A percentile compares a stretch with the other conserved stretches of the same genome.
These are phyloP conservation scores for Fragaria vesca DNA, from an alignment of 306 rosid species.

Conservation along the genomic window DNA sequence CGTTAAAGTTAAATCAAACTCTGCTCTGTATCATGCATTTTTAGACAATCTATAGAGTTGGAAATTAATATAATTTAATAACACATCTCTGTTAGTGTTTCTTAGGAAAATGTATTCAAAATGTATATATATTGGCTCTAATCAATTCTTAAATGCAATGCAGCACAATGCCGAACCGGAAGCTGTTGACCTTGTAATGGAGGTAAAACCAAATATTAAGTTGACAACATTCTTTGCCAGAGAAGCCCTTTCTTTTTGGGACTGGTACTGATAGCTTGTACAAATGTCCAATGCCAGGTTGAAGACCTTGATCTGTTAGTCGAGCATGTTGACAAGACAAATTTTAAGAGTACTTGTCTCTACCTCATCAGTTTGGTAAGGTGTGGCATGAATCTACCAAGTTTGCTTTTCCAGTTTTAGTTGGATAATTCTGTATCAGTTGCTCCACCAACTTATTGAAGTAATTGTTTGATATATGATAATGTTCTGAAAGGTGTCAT, in stretches of 20 bases:
- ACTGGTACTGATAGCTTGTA: not conserved
- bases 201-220: conserved; percentile 48
- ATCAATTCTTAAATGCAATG: conserved; percentile 34
- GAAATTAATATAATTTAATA: not conserved
- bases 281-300: conserved; percentile 43
- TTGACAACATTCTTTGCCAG: not conserved
- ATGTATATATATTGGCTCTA: conserved; percentile 12
- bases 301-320: conserved; percentile 91
- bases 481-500: not conserved
- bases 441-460: not conserved
- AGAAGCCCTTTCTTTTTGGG: not conserved
- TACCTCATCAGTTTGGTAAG: conserved; percentile 95
- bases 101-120: conserved; percentile 10
- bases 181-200: conserved; percentile 98
- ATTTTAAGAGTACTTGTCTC: conserved; percentile 86
- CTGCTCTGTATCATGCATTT: not conserved
- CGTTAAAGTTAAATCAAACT: not conserved
- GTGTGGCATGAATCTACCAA: conserved; percentile 21
- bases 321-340: conserved; percentile 83
- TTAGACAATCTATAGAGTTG: not conserved
- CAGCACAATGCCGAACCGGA: conserved; percentile 99
- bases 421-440: not conserved
- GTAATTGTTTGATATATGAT: not conserved
- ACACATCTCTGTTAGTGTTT: too few relatives aligned
- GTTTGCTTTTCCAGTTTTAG: not conserved